Conservation (phyloP, 2,329 filamentous ascomycete species). For the Sporothrix humicola region DNA sequence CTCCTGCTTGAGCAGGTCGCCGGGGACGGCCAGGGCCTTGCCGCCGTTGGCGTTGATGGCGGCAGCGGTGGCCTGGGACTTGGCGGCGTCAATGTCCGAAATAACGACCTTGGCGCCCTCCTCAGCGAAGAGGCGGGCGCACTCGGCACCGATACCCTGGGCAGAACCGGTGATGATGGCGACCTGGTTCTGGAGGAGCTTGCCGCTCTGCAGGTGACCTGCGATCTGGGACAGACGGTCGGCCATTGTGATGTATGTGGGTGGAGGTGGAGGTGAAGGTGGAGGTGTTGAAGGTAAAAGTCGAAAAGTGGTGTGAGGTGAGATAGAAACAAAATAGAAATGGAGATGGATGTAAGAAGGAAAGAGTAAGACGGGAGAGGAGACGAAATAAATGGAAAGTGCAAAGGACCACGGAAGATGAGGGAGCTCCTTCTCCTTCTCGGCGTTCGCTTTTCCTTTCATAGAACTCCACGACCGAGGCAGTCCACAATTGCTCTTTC, state of each 20-base stretch:
- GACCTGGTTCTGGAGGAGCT: slow-evolving; percentile 76
- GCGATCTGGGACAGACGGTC: slow-evolving; percentile 73
- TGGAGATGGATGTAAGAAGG: background rate
- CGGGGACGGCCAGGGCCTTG: slow-evolving; percentile 73
- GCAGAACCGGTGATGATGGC: slow-evolving; percentile 88
- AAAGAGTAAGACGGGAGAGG: background rate
- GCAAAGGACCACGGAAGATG: background rate
- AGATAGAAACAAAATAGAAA: background rate
- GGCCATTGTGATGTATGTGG: slow-evolving; percentile 48
- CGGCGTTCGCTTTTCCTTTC: slow-evolving; percentile 21
- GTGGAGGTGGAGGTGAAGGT: background rate
- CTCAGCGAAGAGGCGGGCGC: slow-evolving; percentile 80
- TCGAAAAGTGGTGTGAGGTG: background rate
- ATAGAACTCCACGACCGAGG: slow-evolving; percentile 19
- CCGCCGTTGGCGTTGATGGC: slow-evolving; percentile 71
- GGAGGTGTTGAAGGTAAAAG: no score
- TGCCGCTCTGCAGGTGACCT: slow-evolving; percentile 80
- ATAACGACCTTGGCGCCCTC: slow-evolving; percentile 86
- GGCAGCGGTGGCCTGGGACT: slow-evolving; percentile 70
- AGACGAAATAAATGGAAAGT: background rate
- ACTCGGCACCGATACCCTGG: slow-evolving; percentile 87
- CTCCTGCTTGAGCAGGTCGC: slow-evolving; percentile 73
- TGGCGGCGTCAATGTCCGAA: slow-evolving; percentile 80
- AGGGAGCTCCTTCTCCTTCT: slow-evolving; percentile 13
- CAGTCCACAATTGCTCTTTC: slow-evolving; percentile 20